Conservation (phyloP, 2,329 filamentous ascomycete genomes). For the Trichoderma sp. region DNA sequence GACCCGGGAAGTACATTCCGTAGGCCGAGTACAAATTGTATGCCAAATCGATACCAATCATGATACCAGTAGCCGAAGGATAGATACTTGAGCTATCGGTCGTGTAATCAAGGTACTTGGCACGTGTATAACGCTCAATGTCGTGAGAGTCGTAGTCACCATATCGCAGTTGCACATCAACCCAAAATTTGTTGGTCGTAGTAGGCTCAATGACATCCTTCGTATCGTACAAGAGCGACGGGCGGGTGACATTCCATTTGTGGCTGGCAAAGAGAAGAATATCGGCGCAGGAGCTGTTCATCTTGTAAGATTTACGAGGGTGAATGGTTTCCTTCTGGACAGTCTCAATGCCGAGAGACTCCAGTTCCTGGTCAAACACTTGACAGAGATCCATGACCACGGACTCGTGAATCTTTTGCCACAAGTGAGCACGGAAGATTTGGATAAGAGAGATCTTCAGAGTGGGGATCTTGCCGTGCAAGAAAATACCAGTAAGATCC, state of each 20-base stretch:
- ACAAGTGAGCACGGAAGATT: constrained; percentile 98
- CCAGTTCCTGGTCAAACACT: constrained; percentile 95
- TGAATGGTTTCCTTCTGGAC: constrained; percentile 99
- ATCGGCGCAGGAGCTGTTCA: constrained; percentile 99
- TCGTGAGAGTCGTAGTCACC: constrained; percentile 99
- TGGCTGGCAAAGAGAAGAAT: constrained; percentile 95
- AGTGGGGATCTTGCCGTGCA: constrained; percentile 98
- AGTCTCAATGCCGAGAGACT: constrained; percentile 92
- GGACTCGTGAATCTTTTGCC: constrained; percentile 99
- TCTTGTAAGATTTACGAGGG: constrained; percentile 99
- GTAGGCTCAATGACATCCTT: constrained; percentile 93
- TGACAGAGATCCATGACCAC: constrained; percentile 99
- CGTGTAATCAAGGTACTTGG: constrained; percentile 98
- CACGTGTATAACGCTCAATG: constrained; percentile 94
- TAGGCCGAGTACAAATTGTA: constrained; percentile 99
- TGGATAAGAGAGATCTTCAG: constrained; percentile 97
- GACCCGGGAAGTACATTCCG: constrained; percentile 95
- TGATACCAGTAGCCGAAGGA: constrained; percentile 90
- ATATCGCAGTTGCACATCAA: constrained; percentile 94
- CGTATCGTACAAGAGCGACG: constrained; percentile 90
- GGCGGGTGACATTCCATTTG: constrained; percentile 97
- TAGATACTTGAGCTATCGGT: constrained; percentile 99
- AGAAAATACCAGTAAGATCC: constrained; percentile 96
- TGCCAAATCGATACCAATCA: constrained; percentile 96
- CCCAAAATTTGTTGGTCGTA: constrained; percentile 98